These are phyloP conservation scores for Clavaria fumosa DNA, from an alignment of 768 basidiomycete species.

Conservation along the genomic window DNA sequence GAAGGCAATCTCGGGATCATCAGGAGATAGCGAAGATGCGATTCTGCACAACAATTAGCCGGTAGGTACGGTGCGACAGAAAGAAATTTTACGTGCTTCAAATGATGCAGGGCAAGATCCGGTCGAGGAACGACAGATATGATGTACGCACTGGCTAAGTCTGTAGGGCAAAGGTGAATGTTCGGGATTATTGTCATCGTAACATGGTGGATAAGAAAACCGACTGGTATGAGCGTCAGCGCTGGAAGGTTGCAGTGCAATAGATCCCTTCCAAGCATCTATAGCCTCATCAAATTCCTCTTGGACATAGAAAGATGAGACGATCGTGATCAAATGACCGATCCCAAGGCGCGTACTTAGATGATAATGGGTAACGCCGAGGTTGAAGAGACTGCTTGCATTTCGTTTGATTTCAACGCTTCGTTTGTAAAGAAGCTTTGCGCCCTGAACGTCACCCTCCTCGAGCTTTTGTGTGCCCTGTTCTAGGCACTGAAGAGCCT, in stretches of 20 bases:
- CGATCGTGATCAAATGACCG: conserved; percentile 2
- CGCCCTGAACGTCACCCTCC: conserved; percentile 70
- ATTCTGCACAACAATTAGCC: conserved; percentile 36
- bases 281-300: conserved; percentile 86
- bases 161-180: no score
- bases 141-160: conserved; percentile 82
- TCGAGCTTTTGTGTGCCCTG: conserved; percentile 74
- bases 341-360: conserved; percentile 40
- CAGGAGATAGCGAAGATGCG: conserved; percentile 68
- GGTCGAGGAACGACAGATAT: conserved; percentile 66
- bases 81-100: conserved; percentile 40
- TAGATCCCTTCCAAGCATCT: conserved; percentile 73
- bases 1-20: conserved; percentile 85
- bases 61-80: conserved; percentile 14
- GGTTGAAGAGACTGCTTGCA: conserved; percentile 73
- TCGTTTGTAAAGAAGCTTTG: conserved; percentile 61
- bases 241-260: conserved; percentile 65
- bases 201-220: conserved; percentile 14
- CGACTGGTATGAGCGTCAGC: conserved; percentile 80
- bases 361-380: conserved; percentile 83
- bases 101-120: conserved; percentile 75
- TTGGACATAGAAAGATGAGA: conserved; percentile 19
- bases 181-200: no score
- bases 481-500: conserved; percentile 67
- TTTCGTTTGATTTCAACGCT: conserved; percentile 69